Percentiles rank a stretch among this genome's conserved stretches.
Evolutionary conservation across 306 rosid genomes (phyloP).

Genomic region (Malus sieversii): DNA sequence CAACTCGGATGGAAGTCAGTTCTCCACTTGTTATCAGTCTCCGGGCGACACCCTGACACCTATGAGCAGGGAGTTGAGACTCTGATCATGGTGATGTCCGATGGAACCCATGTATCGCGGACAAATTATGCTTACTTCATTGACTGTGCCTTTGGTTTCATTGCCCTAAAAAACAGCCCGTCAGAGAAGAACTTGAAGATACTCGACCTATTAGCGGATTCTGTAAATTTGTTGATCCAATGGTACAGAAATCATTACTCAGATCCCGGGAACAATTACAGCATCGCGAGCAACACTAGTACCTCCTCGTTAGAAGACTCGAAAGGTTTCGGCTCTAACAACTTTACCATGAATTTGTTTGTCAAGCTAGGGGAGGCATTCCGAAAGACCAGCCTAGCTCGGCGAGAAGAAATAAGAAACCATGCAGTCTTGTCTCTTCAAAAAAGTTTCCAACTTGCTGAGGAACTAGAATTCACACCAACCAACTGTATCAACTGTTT

Average conservation of each 20-base stretch:
- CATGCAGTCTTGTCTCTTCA: constrained; percentile 64
- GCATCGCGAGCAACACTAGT: constrained; percentile 46
- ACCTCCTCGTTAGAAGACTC: constrained; percentile 54
- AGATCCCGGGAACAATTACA: constrained; percentile 44
- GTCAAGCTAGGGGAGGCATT: constrained; percentile 79
- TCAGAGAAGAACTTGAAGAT: constrained; percentile 67
- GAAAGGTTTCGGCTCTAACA: constrained; percentile 34
- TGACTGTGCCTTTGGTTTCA: constrained; percentile 69
- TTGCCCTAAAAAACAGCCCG: constrained; percentile 76
- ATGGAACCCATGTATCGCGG: constrained; percentile 36
- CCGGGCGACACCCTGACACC: constrained; percentile 62
- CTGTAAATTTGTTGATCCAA: constrained; percentile 52
- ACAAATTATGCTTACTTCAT: constrained; percentile 54
- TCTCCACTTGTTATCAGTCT: constrained; percentile 60
- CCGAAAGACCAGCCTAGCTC: constrained; percentile 60
- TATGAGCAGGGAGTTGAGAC: constrained; percentile 69
- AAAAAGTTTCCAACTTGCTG: constrained; percentile 57
- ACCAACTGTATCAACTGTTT: constrained; percentile 54
- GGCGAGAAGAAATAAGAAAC: constrained; percentile 85
- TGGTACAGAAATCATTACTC: constrained; percentile 51
- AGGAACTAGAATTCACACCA: constrained; percentile 51
- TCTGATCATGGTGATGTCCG: constrained; percentile 53
- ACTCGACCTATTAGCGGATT: constrained; percentile 51
- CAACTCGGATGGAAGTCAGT: constrained; percentile 74
- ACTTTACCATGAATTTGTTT: constrained; percentile 50